Base-by-base conservation (phyloP, 345 rosid genomes). In the Geranium rotundifolium region DNA sequence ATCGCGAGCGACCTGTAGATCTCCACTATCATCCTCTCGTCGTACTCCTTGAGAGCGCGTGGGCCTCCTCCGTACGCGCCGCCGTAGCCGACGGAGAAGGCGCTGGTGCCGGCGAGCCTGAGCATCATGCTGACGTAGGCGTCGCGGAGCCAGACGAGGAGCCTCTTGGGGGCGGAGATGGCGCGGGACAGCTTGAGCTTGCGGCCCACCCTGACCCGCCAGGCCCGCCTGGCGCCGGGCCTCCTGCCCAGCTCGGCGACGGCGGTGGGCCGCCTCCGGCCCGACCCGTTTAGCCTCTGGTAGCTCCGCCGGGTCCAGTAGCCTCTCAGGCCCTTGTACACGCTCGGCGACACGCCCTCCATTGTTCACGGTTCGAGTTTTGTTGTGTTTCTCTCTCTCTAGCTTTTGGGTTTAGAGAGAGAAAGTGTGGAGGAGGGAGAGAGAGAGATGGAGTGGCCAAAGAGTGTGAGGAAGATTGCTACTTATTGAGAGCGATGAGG, bases 71-170 rank as follows among this genome's bases (percentile, higher is more conserved):
- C 71, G 19, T 59, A 71, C 18, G 76, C 78, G 7, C 65, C 3
- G 19, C 70, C 56, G 73, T 76, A 73, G 0, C 79, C 67, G 16
- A 66, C 50, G 30, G 67, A 65, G 18, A 73, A 54, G 49, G 75
- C 70, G 64, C 71, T 74, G 46, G 87, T 76, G 34, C 69, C 77
- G 2, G 83, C 86, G 4, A 88, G 27, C 41, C 81, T 61, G 29
- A 84, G 65, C 90, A 84, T 84, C 90, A 81, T 77, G 29, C 78
- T 86, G 60, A 82, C 88, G 75, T 84, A 86, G 17, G 86, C 82
- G 67, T 84, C 95, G 2, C 95, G 70, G 15, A 87, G 76, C 84
- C 88, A 84, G 27, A 76, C 75, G n/a, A 85, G 27, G 20, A 79
- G 19, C 72, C 69, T 78, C 76, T 78, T 87, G 7, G 90, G 88